These are phyloP conservation scores for Thelonectria rubi DNA, from an alignment of 2,329 filamentous ascomycete species.

Conservation along the genomic window DNA sequence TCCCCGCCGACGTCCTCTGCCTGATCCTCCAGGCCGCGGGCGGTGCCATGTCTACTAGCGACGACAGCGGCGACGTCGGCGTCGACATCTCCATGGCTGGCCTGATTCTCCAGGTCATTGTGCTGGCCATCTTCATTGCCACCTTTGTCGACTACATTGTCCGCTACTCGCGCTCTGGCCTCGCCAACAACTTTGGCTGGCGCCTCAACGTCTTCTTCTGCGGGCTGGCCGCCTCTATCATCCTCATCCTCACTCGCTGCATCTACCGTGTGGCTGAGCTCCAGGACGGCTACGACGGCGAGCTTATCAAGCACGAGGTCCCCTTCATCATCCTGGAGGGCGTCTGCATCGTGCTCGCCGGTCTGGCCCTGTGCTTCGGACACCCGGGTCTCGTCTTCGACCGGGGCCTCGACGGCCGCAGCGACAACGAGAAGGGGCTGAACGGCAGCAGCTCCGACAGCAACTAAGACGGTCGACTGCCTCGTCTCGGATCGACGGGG, in stretches of 20 bases:
- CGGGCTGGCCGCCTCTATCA: constrained; percentile 62
- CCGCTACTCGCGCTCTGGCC: constrained; percentile 50
- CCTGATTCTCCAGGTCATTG: constrained; percentile 66
- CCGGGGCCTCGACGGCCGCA: constrained; percentile 23
- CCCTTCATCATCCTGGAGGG: constrained; percentile 65
- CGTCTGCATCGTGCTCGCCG: constrained; percentile 49
- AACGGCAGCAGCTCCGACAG: constrained; percentile 18
- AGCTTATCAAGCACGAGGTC: constrained; percentile 61
- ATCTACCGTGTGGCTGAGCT: constrained; percentile 73
- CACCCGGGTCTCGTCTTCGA: constrained; percentile 55
- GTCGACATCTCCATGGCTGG: constrained; percentile 58
- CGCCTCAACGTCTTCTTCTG: constrained; percentile 57
- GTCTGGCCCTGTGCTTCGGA: constrained; percentile 49
- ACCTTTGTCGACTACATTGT: constrained; percentile 61
- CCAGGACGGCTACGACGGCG: constrained; percentile 67
- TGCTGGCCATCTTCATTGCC: constrained; percentile 61
- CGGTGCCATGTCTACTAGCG: constrained; percentile 60
- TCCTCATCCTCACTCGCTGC: constrained; percentile 70
- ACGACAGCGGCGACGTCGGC: constrained; percentile 51
- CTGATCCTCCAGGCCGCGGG: constrained; percentile 66
- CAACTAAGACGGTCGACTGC: constrained; percentile 20
- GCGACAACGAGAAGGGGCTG: constrained; percentile 40
- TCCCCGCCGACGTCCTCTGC: constrained; percentile 65
- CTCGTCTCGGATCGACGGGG: neutral
- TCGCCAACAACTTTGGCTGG: constrained; percentile 37